A percentile compares a stretch with the other conserved stretches of the same genome.
phyloP scores from a whole-genome alignment of 257 asterid species.

The Penstemon davidsonii region DNA sequence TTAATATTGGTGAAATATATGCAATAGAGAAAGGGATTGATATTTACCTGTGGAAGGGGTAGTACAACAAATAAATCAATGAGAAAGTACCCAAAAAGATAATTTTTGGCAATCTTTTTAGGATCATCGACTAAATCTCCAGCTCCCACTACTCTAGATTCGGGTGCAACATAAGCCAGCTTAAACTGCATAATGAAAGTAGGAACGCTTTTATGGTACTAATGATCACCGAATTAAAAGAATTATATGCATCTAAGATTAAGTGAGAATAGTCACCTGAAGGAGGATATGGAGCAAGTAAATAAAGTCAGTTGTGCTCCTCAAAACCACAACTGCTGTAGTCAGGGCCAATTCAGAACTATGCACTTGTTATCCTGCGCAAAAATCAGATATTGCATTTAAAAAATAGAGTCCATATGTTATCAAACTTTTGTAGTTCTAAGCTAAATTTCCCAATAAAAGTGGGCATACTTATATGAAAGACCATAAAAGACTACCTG shows the following conservation, averaged over 20 bases:
- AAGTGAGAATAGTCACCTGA: conserved; percentile 41
- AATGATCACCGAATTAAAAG: no score
- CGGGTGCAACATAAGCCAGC: conserved; percentile 84
- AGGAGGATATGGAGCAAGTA: conserved; percentile 58
- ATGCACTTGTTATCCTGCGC: conserved; percentile 55
- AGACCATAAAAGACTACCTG: no score
- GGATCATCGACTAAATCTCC: conserved; percentile 69
- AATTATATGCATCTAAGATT: no score
- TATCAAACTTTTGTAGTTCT: background rate
- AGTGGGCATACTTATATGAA: conserved; percentile 11
- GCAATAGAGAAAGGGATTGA: background rate
- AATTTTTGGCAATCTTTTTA: conserved; percentile 58
- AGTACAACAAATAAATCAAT: conserved; percentile 61
- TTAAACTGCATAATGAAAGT: conserved; percentile 65
- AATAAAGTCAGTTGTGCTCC: conserved; percentile 58
- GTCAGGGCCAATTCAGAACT: conserved; percentile 47
- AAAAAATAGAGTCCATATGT: background rate
- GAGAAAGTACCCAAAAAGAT: conserved; percentile 55
- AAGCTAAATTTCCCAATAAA: background rate
- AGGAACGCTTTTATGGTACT: background rate
- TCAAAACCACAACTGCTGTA: conserved; percentile 46
- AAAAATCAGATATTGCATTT: conserved; percentile 13
- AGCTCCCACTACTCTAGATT: conserved; percentile 72
- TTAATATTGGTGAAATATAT: background rate
- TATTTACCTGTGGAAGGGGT: conserved; percentile 81